phyloP scores from a whole-genome alignment of 257 asterid genomes.

The Solanum boliviense region DNA sequence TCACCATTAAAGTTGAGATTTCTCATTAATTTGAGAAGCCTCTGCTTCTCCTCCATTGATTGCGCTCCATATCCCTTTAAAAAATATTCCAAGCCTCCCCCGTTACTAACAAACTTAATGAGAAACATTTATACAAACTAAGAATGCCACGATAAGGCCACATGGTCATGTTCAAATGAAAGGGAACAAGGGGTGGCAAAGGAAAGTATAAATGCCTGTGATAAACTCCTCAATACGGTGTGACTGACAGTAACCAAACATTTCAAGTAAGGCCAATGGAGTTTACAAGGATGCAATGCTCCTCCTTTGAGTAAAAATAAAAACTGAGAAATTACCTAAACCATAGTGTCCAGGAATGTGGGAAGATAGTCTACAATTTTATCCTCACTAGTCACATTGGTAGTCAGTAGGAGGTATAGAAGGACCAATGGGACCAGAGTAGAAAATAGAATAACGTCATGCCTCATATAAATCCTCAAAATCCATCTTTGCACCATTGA shows the following conservation, averaged over 20 bases:
- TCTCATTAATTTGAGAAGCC: conserved; percentile 88
- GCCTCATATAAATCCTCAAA: neutral
- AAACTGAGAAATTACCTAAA: neutral
- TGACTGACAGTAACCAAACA: neutral
- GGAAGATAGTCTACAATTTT: neutral
- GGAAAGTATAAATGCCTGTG: neutral
- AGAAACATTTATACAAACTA: neutral
- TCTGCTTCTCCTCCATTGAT: conserved; percentile 94
- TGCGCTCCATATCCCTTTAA: conserved; percentile 90
- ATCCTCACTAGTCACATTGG: neutral
- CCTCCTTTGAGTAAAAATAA: neutral
- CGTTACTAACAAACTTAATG: neutral
- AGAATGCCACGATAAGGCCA: neutral
- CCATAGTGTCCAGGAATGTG: neutral
- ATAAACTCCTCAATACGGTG: neutral
- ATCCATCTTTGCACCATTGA: neutral
- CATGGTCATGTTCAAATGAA: neutral
- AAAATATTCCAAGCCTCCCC: neutral
- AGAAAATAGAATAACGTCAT: neutral
- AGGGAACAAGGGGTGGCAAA: neutral
- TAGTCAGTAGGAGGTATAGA: neutral
- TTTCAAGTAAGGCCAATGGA: neutral
- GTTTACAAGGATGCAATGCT: neutral
- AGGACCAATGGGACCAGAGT: neutral
- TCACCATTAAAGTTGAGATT: conserved; percentile 88